These are phyloP conservation scores for Neonectria punicea DNA, from an alignment of 2,329 filamentous ascomycete species.

Conservation along the genomic window DNA sequence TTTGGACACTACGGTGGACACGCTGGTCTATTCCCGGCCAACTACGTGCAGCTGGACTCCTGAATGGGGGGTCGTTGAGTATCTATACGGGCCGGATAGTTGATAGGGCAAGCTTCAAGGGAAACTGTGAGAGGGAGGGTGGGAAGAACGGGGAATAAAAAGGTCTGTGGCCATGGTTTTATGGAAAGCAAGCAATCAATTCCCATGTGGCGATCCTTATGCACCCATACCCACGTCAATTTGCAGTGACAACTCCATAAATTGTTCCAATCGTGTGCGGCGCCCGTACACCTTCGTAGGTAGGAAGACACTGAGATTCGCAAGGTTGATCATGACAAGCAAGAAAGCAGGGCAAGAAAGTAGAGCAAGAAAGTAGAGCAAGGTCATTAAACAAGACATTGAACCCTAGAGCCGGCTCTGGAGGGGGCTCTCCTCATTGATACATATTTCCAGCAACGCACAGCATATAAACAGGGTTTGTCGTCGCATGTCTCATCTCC, in stretches of 20 bases:
- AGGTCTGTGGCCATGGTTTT: conserved; percentile 29
- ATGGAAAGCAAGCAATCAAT: conserved; percentile 38
- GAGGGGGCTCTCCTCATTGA: neutral
- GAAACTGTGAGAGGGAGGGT: neutral
- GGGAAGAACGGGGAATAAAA: conserved; percentile 14
- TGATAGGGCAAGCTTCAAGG: neutral
- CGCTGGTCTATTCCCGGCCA: conserved; percentile 84
- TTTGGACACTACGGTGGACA: conserved; percentile 85
- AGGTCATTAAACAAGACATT: neutral
- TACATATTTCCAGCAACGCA: conserved; percentile 1
- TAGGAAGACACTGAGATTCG: neutral
- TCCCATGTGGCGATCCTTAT: conserved; percentile 22
- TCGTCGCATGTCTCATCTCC: conserved; percentile 14
- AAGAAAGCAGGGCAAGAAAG: neutral
- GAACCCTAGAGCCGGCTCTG: neutral
- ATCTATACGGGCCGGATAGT: neutral
- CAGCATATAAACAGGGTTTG: conserved; percentile 7
- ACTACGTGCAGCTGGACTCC: conserved; percentile 71
- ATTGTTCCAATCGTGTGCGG: neutral
- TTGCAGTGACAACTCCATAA: neutral
- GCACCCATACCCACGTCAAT: neutral
- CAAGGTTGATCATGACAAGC: neutral
- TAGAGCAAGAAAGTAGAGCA: neutral
- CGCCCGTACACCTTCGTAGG: neutral
- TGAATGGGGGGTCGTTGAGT: conserved; percentile 27